Evolutionary conservation across 345 rosid genomes (phyloP).

Genomic region (Draba incana): DNA sequence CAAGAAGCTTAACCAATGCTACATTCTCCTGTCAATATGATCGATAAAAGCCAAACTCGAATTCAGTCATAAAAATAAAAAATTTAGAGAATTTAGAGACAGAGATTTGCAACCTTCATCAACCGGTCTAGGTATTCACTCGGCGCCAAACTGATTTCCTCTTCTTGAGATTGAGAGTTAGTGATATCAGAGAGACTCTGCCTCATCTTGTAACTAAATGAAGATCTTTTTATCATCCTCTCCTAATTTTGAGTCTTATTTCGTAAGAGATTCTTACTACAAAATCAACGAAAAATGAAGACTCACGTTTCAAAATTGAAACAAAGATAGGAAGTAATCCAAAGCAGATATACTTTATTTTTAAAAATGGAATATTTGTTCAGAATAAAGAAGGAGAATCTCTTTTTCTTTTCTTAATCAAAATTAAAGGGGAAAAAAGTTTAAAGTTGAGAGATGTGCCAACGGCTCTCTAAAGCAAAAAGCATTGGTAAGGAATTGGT

Average conservation of each 20-base stretch:
- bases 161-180: conserved; percentile 52
- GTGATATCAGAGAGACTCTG: conserved; percentile 68
- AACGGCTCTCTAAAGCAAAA: conserved; percentile 33
- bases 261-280: neutral
- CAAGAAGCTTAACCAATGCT: conserved; percentile 61
- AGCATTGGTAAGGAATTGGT: neutral
- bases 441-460: neutral
- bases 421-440: conserved; percentile 12
- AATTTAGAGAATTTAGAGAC: neutral
- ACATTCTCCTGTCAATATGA: conserved; percentile 57
- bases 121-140: conserved; percentile 51
- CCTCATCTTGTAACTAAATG: conserved; percentile 55
- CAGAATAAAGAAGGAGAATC: conserved; percentile 30
- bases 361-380: neutral
- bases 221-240: conserved; percentile 52
- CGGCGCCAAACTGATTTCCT: conserved; percentile 27
- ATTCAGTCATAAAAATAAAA: neutral
- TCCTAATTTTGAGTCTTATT: neutral
- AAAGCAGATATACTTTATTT: neutral
- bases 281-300: neutral
- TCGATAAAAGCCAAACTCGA: neutral
- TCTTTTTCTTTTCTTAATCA: conserved; percentile 9
- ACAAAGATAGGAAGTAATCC: neutral
- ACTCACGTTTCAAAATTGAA: conserved; percentile 23
- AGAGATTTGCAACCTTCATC: conserved; percentile 27